Percentiles rank a stretch among this genome's conserved stretches.
These are phyloP conservation scores for Ustilago esculenta DNA, from an alignment of 1,284 basidiomycete genomes.

Conservation along the genomic window DNA sequence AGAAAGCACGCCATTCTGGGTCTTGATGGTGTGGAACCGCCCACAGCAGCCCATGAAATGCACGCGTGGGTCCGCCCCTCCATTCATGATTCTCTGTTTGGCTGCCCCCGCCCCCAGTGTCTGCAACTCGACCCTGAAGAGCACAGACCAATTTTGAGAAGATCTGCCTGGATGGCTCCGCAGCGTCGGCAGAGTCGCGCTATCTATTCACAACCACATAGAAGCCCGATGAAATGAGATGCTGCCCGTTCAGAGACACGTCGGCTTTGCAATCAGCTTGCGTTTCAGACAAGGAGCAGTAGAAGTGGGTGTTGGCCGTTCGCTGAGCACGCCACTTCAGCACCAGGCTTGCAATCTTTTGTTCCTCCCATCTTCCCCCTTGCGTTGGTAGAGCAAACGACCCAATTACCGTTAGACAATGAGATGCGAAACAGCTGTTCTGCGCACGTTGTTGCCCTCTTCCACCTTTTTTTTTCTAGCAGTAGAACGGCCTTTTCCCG, in stretches of 20 bases:
- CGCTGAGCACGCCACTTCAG: too few species aligned
- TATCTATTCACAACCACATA: not conserved
- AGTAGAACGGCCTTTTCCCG: constrained; percentile 11
- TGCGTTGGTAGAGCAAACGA: too few species aligned
- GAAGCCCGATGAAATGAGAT: too few species aligned
- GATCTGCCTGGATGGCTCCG: too few species aligned
- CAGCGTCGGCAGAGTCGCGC: constrained; percentile 34
- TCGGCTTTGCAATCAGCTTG: constrained; percentile 14
- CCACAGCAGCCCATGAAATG: not conserved
- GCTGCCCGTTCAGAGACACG: too few species aligned
- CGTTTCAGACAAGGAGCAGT: not conserved
- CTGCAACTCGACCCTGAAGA: constrained; percentile 20
- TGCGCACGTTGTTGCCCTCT: constrained; percentile 11
- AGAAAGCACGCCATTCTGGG: constrained; percentile 29
- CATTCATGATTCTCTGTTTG: constrained; percentile 2
- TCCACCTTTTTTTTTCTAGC: not conserved
- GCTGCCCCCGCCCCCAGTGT: constrained; percentile 14
- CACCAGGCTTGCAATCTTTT: too few species aligned
- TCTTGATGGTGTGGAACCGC: constrained; percentile 16
- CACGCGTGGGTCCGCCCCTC: not conserved
- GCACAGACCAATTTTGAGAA: constrained; percentile 46
- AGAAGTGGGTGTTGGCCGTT: too few species aligned
- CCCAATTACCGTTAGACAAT: too few species aligned
- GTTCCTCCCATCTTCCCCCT: too few species aligned
- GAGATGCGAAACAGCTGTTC: not conserved